phyloP scores from a whole-genome alignment of 2,329 filamentous ascomycete genomes.

The Verticillium klebahnii region DNA sequence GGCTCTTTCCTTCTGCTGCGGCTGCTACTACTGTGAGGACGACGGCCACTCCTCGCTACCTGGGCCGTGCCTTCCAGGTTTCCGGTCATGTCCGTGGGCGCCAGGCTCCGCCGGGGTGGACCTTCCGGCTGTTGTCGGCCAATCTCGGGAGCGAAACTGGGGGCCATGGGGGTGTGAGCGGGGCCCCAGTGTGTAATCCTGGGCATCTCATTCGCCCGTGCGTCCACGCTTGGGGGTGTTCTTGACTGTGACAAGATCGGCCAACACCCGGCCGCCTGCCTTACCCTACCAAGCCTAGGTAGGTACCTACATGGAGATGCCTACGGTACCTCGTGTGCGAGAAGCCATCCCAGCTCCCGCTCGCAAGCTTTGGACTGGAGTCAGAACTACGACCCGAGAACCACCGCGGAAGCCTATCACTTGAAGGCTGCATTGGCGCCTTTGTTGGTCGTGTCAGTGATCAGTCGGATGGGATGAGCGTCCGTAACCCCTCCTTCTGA shows the following conservation, averaged over 20 bases:
- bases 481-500: neutral
- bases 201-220: slow-evolving; percentile 25
- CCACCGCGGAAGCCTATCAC: neutral
- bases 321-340: no score
- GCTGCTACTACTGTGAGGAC: no score
- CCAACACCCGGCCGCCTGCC: neutral
- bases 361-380: neutral
- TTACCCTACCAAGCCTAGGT: no score
- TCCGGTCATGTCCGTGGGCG: neutral
- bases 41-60: no score
- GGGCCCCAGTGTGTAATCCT: slow-evolving; percentile 23
- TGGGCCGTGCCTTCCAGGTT: neutral
- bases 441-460: neutral
- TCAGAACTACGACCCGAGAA: neutral
- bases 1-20: neutral
- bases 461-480: neutral
- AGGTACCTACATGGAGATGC: no score
- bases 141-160: slow-evolving; percentile 2
- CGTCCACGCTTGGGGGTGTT: slow-evolving; percentile 1
- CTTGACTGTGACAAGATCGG: slow-evolving; percentile 1
- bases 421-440: neutral
- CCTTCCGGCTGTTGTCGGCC: neutral
- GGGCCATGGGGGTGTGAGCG: neutral
- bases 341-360: no score
- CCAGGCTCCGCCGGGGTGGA: neutral